These are phyloP conservation scores for Geum urbanum DNA, from an alignment of 306 rosid genomes.

Conservation along the genomic window DNA sequence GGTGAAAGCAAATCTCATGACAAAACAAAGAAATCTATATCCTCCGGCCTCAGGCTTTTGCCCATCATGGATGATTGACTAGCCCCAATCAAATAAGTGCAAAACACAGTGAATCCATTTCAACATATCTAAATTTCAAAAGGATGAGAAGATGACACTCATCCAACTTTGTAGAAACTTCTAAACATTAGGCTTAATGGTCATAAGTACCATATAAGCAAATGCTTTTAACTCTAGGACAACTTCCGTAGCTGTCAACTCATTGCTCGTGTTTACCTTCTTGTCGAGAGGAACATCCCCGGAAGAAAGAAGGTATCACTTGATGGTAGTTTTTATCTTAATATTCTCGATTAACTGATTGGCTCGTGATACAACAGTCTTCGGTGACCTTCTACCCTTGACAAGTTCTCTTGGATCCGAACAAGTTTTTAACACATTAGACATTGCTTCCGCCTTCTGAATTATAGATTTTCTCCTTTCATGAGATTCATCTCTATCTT, in stretches of 20 bases:
- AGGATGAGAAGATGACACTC: background rate
- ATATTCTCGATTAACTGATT: constrained; percentile 48
- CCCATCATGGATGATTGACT: constrained; percentile 16
- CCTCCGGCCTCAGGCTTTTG: constrained; percentile 8
- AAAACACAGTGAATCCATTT: background rate
- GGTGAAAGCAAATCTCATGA: background rate
- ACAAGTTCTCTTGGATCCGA: constrained; percentile 62
- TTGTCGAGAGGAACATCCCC: no score
- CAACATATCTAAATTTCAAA: background rate
- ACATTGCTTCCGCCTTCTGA: constrained; percentile 65
- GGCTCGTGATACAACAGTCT: constrained; percentile 39
- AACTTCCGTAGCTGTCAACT: background rate
- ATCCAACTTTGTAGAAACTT: constrained; percentile 7
- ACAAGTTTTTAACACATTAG: constrained; percentile 58
- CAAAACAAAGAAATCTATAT: background rate
- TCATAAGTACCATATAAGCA: background rate
- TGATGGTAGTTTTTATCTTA: constrained; percentile 28
- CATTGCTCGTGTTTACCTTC: background rate
- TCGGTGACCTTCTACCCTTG: constrained; percentile 40
- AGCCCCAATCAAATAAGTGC: constrained; percentile 16
- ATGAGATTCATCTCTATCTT: constrained; percentile 36
- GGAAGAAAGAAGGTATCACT: background rate
- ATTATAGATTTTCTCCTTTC: constrained; percentile 58
- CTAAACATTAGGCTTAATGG: background rate
- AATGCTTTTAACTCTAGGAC: background rate